A percentile compares a stretch with the other conserved stretches of the same genome.
Conservation (phyloP, 1,284 basidiomycete species). For the Coniferiporia weirii region DNA sequence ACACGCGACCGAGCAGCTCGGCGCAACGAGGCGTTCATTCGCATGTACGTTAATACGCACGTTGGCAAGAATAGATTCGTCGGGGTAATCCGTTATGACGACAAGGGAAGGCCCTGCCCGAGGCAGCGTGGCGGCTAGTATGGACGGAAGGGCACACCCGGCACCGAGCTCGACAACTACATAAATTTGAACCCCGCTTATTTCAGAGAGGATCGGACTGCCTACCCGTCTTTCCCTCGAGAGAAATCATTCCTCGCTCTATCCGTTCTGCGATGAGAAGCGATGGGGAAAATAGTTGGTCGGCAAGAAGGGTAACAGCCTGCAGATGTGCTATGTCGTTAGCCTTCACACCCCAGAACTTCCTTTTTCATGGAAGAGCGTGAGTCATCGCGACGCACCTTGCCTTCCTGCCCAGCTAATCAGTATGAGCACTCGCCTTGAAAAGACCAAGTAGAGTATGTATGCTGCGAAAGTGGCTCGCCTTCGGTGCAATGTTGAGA, state of each 20-base stretch:
- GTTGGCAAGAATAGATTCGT: constrained; percentile 52
- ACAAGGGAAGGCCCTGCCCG: constrained; percentile 42
- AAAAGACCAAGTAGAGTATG: not conserved
- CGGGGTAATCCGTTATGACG: constrained; percentile 64
- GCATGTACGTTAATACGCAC: constrained; percentile 46
- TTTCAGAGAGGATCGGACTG: not conserved
- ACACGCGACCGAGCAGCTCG: constrained; percentile 39
- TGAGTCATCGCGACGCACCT: constrained; percentile 31
- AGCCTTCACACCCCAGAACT: constrained; percentile 13
- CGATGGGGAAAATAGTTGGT: constrained; percentile 66
- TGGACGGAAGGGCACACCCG: constrained; percentile 59
- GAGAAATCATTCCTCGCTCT: constrained; percentile 45
- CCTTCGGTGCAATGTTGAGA: constrained; percentile 52
- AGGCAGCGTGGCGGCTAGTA: constrained; percentile 45
- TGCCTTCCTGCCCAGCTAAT: constrained; percentile 44
- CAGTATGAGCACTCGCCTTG: constrained; percentile 1
- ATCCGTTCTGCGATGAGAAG: constrained; percentile 61
- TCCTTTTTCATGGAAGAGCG: not conserved
- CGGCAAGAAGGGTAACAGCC: constrained; percentile 66
- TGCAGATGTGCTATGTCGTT: constrained; percentile 27
- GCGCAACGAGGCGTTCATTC: constrained; percentile 36
- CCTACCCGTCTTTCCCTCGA: constrained; percentile 36
- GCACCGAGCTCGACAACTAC: constrained; percentile 64
- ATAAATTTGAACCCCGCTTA: not conserved
- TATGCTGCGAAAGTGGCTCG: constrained; percentile 23